Evolutionary conservation across 306 rosid species (phyloP), one percentile per base, ranked within the genome.

Genomic region (Astragalus membranaceus): DNA sequence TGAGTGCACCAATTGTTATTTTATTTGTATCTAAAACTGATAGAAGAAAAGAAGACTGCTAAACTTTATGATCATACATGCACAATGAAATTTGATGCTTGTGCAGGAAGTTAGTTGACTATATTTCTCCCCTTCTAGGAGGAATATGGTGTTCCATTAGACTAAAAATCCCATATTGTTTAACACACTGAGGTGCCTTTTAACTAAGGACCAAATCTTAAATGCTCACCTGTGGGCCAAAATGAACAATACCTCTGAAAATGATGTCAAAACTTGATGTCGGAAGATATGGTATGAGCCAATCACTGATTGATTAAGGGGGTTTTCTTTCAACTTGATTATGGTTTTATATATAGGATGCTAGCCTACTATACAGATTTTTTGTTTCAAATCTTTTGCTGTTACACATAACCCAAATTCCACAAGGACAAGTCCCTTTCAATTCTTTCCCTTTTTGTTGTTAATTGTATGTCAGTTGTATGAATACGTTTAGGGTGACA

Each of bases 401-500:
- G 9, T 65, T 53, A 23, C 47, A 42, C 55, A 10, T 33, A 6
- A 15, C 30, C 59, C 14, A 2, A 56, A 52, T 43, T 23, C 15
- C 55, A 70, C 5, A 55, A 42, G 42, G 10, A 30, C 41, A 30
- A 23, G 23, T 20, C 23, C 23, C 9, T 72, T 9, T 43, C 17
- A 4, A 49, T 16, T 69, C 23, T 66, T 33, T 54, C 23, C 35
- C 12, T 6, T 68, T n/a, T 52, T 6, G n/a, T 53, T 55, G 29
- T 56, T 35, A 15, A 41, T 7, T 46, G n/a, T 44, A 44, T 48
- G 49, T 53, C 44, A 48, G 32, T 13, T 60, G 15, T 70, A 16
- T 15, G 8, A 13, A 20, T 20, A 20, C 23, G 23, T 56, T 54
- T 4, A 89, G 91, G 96, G 98, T 42, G 93, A 88, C 80, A 92